A percentile compares a stretch with the other conserved stretches of the same genome.
phyloP scores from a whole-genome alignment of 495 filamentous ascomycete species.

The Neurospora sp. region DNA sequence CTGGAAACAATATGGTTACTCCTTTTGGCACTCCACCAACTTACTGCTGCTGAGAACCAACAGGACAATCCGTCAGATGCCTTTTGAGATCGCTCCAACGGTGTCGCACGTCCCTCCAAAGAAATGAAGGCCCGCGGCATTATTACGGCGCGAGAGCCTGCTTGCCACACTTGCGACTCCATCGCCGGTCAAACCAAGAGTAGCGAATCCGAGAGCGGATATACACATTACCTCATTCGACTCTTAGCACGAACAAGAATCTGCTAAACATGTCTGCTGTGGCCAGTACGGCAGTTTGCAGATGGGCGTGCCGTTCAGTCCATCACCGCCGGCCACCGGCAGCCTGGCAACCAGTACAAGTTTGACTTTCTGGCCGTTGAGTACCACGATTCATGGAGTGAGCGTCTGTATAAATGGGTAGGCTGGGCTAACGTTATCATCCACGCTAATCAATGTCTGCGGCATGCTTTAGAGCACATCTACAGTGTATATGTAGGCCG shows the following conservation, averaged over 20 bases:
- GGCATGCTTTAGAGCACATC: not conserved
- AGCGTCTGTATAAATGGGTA: too few relatives aligned
- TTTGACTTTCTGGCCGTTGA: too few relatives aligned
- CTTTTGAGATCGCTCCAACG: not conserved
- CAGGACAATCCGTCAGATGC: not conserved
- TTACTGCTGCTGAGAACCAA: not conserved
- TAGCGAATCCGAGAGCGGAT: not conserved
- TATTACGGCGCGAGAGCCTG: not conserved
- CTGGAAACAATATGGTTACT: not conserved
- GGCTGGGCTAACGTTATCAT: not conserved
- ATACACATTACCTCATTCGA: not conserved
- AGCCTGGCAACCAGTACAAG: slow-evolving; percentile 15
- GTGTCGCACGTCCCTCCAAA: not conserved
- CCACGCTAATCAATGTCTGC: not conserved
- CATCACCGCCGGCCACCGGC: slow-evolving; percentile 16
- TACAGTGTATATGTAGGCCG: not conserved
- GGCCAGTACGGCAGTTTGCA: not conserved
- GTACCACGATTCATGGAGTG: too few relatives aligned
- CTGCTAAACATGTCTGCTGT: not conserved
- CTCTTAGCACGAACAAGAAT: not conserved
- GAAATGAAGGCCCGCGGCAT: not conserved
- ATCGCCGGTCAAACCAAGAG: not conserved
- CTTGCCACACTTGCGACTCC: too few relatives aligned
- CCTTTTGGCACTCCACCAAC: not conserved
- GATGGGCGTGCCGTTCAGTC: not conserved